Evolutionary conservation across 441 rosid species (phyloP).

Genomic region (Arabidopsis hybrid): DNA sequence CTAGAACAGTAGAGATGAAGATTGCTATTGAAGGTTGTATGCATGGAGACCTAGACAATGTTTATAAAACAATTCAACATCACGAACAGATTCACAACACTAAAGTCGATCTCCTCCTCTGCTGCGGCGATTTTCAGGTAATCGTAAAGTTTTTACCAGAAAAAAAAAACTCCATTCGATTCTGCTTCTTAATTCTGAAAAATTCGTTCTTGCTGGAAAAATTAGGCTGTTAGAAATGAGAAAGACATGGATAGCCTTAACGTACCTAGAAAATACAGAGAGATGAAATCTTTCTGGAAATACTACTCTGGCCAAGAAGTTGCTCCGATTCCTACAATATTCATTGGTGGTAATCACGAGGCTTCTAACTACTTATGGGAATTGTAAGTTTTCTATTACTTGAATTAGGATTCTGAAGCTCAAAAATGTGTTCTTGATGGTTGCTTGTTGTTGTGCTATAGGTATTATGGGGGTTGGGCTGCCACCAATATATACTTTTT

Average conservation of each 20-base stretch:
- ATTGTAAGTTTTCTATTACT: conserved; percentile 53
- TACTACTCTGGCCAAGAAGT: conserved; percentile 80
- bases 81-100: conserved; percentile 59
- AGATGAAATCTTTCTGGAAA: conserved; percentile 94
- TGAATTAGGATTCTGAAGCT: neutral
- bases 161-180: neutral
- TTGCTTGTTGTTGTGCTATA: conserved; percentile 38
- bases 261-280: conserved; percentile 75
- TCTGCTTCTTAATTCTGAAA: conserved; percentile 12
- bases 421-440: conserved; percentile 18
- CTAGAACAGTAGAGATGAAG: conserved; percentile 57
- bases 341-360: conserved; percentile 95
- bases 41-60: conserved; percentile 93
- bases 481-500: conserved; percentile 86
- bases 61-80: conserved; percentile 67
- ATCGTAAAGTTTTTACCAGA: neutral
- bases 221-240: conserved; percentile 82
- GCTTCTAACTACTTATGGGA: conserved; percentile 98
- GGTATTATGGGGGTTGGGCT: conserved; percentile 94
- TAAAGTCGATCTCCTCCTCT: conserved; percentile 91
- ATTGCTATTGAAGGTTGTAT: conserved; percentile 96
- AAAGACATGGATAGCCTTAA: conserved; percentile 82
- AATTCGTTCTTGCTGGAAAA: neutral
- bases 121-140: conserved; percentile 96
- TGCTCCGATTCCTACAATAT: conserved; percentile 88